phyloP scores from a whole-genome alignment of 371 early-diverging fungal species.

The Rhizomucor pusillus region DNA sequence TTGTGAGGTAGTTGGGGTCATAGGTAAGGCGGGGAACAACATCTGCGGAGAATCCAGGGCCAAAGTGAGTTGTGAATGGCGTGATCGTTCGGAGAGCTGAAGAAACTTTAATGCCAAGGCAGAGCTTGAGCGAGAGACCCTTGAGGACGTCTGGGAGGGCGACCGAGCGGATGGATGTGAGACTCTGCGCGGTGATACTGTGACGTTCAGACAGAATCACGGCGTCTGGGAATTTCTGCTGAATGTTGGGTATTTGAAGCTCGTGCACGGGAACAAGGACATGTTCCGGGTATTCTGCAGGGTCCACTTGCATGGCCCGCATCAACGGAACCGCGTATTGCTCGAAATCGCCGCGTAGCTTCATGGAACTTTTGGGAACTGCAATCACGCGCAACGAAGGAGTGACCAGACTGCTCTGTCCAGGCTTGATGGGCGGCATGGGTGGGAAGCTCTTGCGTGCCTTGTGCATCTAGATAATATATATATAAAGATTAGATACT shows the following conservation, averaged over 20 bases:
- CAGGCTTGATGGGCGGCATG: constrained; percentile 45
- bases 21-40: constrained; percentile 46
- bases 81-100: constrained; percentile 75
- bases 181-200: constrained; percentile 47
- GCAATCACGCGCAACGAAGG: constrained; percentile 50
- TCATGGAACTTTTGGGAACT: constrained; percentile 45
- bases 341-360: constrained; percentile 56
- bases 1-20: constrained; percentile 40
- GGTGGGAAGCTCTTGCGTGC: constrained; percentile 63
- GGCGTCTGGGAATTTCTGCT: constrained; percentile 47
- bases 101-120: constrained; percentile 68
- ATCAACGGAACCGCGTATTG: constrained; percentile 27
- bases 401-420: constrained; percentile 42
- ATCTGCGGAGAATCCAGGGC: constrained; percentile 58
- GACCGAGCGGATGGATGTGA: constrained; percentile 70
- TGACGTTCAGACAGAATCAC: constrained; percentile 36
- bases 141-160: constrained; percentile 44
- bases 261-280: constrained; percentile 66
- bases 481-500: neutral
- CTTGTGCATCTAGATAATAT: constrained; percentile 57
- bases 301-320: constrained; percentile 24
- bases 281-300: constrained; percentile 16
- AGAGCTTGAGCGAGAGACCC: constrained; percentile 55
- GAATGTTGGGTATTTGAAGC: constrained; percentile 64
- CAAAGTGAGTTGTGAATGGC: constrained; percentile 67